Base-by-base conservation (phyloP, 306 rosid genomes). In the Sicyos baderoa region DNA sequence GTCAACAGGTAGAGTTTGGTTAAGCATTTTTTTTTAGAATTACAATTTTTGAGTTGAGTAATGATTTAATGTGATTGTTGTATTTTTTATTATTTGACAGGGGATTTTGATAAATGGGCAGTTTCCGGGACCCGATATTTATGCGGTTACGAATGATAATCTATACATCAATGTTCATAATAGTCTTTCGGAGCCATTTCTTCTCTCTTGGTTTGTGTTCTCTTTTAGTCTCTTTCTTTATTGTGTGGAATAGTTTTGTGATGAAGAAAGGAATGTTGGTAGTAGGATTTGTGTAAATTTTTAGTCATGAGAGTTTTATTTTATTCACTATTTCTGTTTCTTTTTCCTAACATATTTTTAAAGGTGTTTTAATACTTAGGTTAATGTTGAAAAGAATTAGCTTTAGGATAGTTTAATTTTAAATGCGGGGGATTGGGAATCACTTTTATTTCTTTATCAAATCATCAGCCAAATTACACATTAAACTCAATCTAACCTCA, bases 61-160 rank as follows among this genome's bases (percentile, higher is more conserved):
- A 5, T 42, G 35, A 63, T 10, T 40, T 32, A 4, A 11, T 6
- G 1, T 9, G 0, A 3, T 29, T 7, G 2, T 4, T 18, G 18
- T 3, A 2, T 47, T 12, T 12, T 2, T 11, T 45, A 2, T 45
- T 45, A 4, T 45, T 47, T 53, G 52, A 5, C 18, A 89, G 97
- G 97, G 96, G 0, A 91, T 91, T 81, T 87, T 89, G 1, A 87
- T 91, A 9, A 89, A 91, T 62, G 97, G 97, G 0, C 88, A 87
- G 62, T 91, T 89, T 75, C 97, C 96, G 3, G 97, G 97, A 9
- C 97, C 97, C 0, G 87, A 88, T 21, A 81, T 91, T 12, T 85
- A 81, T 12, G 78, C 91, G 0, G 95, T 89, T 25, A 91, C 97
- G 62, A 91, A 91, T 54, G 91, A 91, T 84, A 91, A 91, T 62